Evolutionary conservation across 495 filamentous ascomycete genomes (phyloP).

Genomic region (Neurospora tetraspora): DNA sequence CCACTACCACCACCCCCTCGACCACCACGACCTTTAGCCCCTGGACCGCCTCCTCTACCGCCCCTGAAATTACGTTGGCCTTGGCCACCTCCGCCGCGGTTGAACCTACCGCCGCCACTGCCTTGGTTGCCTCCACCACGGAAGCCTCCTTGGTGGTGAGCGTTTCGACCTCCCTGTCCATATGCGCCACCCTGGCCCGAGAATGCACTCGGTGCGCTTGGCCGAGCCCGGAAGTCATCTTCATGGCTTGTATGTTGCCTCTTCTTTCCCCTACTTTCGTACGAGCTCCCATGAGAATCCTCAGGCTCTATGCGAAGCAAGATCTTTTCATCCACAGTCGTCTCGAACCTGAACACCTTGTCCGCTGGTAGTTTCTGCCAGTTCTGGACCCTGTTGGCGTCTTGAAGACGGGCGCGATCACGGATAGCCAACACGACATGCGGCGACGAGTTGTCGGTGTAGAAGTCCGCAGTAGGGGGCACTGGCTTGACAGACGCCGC

Average conservation of each 20-base stretch:
- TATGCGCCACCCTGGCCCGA: background rate
- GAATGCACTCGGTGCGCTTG: constrained; percentile 3
- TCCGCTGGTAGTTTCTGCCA: constrained; percentile 72
- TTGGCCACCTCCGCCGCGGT: constrained; percentile 11
- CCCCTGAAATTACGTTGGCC: constrained; percentile 23
- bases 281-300: constrained; percentile 42
- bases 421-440: constrained; percentile 67
- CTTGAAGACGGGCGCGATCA: constrained; percentile 61
- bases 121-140: background rate
- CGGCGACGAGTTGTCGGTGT: constrained; percentile 65
- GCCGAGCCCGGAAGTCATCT: constrained; percentile 28
- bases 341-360: constrained; percentile 59
- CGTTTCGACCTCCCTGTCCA: background rate
- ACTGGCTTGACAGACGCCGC: constrained; percentile 70
- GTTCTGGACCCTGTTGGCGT: constrained; percentile 71
- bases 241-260: constrained; percentile 44
- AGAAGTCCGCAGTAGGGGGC: constrained; percentile 48
- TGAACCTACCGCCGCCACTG: background rate
- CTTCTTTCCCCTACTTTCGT: constrained; percentile 49
- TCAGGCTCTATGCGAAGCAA: constrained; percentile 72
- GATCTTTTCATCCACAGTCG: constrained; percentile 76
- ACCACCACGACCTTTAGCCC: constrained; percentile 10
- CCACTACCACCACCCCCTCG: constrained; percentile 25
- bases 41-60: constrained; percentile 13
- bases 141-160: background rate